phyloP scores from a whole-genome alignment of 768 basidiomycete species.

The Xerocomellus dryophilus region DNA sequence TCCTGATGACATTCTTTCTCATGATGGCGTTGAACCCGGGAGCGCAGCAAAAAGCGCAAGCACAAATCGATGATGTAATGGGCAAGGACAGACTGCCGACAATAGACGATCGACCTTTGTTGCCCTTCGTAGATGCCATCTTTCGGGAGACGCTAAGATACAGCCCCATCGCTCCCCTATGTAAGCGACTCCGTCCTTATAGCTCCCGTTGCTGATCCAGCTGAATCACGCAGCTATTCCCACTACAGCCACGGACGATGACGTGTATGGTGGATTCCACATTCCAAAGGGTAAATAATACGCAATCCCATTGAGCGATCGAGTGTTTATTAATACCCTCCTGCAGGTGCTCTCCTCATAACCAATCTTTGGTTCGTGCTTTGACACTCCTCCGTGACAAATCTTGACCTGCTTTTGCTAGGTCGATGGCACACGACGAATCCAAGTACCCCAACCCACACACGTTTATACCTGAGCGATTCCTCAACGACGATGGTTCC shows the following conservation, averaged over 20 bases:
- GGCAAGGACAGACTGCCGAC: slow-evolving; percentile 1
- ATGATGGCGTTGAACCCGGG: too few species aligned
- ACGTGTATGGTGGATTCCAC: slow-evolving; percentile 41
- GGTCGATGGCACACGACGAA: slow-evolving; percentile 20
- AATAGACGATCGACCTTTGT: slow-evolving; percentile 4
- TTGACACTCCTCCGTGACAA: neutral
- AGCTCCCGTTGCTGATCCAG: neutral
- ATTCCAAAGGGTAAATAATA: slow-evolving; percentile 40
- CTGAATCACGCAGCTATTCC: slow-evolving; percentile 19
- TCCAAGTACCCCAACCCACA: slow-evolving; percentile 36
- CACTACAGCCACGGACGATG: slow-evolving; percentile 34
- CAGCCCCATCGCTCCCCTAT: neutral
- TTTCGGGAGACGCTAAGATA: slow-evolving; percentile 2
- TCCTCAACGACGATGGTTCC: slow-evolving; percentile 29
- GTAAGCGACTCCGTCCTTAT: neutral
- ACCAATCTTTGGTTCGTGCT: slow-evolving; percentile 11
- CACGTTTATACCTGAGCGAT: slow-evolving; percentile 38
- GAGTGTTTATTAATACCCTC: neutral
- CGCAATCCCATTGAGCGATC: accelerated
- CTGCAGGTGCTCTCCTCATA: slow-evolving; percentile 5
- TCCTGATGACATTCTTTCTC: too few species aligned
- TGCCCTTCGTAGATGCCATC: slow-evolving; percentile 13
- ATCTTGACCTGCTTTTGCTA: neutral
- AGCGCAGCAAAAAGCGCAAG: too few species aligned
- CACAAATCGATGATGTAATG: too few species aligned